Evolutionary conservation across 1,284 basidiomycete species (phyloP), one percentile per base, ranked within the genome.

Genomic region (Ustilago cynodontis): DNA sequence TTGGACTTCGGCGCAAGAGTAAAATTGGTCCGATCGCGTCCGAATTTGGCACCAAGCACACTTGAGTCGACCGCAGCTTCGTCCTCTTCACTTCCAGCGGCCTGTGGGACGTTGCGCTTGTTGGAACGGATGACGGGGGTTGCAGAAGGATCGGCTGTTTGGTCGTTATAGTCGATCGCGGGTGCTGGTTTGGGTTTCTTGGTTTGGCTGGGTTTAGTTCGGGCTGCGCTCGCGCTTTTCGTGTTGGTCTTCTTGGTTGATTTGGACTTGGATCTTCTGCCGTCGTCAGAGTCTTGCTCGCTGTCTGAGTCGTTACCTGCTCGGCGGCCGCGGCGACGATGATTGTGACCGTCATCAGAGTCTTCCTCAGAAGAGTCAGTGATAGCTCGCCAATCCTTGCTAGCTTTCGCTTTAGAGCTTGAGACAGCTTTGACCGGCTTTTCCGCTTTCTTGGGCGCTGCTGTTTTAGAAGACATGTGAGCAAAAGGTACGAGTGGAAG

Each of bases 331-430:
- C 59, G 18, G 22, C 24, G 28, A 24, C 62, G 41, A 43, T 22
- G 37, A 8, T 22, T 31, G n/a, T 53, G 28, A 26, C 24, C 55
- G 20, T 58, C 59, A 43, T 61, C 65, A 3, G 58, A 63, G 14
- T 63, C 69, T 4, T 71, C 68, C 33, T 71, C 69, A 29, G 70
- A 71, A 31, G 71, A 74, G 22, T 74, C 71, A 14, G 72, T 75
- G 58, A 75, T 66, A 14, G 72, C 71, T 11, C 72, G 59, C 72
- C 72, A 75, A n/a, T 67, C 66, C 59, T 59, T 64, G 61, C 61
- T 61, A 35, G 57, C 29, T 18, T 71, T 75, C 5, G 53, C 1
- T 41, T 67, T 65, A 22, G 43, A 43, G n/a, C 29, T 31, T 18
- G 59, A 29, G 1, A 35, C 26, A 13, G 62, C 39, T 24, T 67